Evolutionary conservation across 2,329 filamentous ascomycete species (phyloP), one percentile per base, ranked within the genome.

Genomic region (Fusarium bulbicola): DNA sequence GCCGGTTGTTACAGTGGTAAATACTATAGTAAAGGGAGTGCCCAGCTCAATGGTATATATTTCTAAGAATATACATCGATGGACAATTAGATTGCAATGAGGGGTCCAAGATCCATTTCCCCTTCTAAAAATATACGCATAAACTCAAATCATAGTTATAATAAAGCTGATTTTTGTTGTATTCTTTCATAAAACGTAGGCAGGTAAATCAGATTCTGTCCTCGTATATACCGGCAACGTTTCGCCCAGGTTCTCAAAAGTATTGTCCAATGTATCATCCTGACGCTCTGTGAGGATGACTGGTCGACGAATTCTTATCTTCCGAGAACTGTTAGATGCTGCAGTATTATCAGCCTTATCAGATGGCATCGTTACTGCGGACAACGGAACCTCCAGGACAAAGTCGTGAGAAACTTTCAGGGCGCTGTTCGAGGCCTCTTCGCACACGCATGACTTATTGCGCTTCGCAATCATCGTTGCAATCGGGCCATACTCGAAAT

Each of bases 51-150:
- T 34, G 32, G 32, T 34, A 34, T 34, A 34, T 8, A 34, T 15
- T 34, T 34, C 7, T 8, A 15, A 8, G 14, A 0, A 15, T 0
- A 34, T 3, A 3, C 14, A 15, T 15, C 3, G 7, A 8, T 34
- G 3, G 0, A 1, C 1, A 36, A 36, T 18, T 18, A 18, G 16
- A 36, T 18, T 36, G 34, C 1, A 18, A 18, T 18, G 1, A 18
- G 10, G 15, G 8, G 34, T 10, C 3, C 16, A 18, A 36, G 8
- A 36, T 10, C 8, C 1, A 36, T 16, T 18, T 36, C 4, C 8
- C 16, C 8, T 36, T 5, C 2, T 3, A 34, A 3, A 36, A 16
- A 36, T 36, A 18, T 18, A 36, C 34, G 0, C 34, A 36, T 36
- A 16, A 36, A 36, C 34, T 18, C 15, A 36, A 36, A 2, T 18